Evolutionary conservation across 306 rosid genomes (phyloP), one percentile per base, ranked within the genome.

Genomic region (Crataegus laevigata): DNA sequence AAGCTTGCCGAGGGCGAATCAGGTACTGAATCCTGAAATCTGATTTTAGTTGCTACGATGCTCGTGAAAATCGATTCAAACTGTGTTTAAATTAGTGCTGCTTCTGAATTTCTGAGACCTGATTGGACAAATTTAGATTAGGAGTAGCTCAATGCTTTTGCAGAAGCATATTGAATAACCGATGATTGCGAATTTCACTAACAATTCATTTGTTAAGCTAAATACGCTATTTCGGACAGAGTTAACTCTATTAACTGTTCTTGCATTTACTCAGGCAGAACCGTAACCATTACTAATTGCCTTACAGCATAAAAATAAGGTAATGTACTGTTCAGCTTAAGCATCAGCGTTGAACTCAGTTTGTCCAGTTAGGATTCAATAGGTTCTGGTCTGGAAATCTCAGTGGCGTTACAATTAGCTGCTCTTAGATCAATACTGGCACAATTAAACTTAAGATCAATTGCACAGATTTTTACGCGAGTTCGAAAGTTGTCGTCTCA

Each of bases 1-100:
- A 94, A 92, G 82, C 93, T 94, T 8, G 99, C 99, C n/a, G 99
- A 94, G 82, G 99, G 99, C 22, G 99, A 94, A 83, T 85, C 88
- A 83, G 97, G 98, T 91, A 72, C 25, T 18, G 11, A 17, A 69
- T 40, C 77, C 57, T 69, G 11, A 29, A 66, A 66, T 57, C 26
- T 38, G 36, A 5, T 26, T 25, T 42, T 3, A 21, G 3, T 57
- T 61, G 11, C 32, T 26, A 8, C 19, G 66, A 25, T 34, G 21
- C 66, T 28, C 4, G 15, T 26, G 66, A 61, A 61, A 61, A 1
- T 30, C 42, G n/a, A 63, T 17, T 63, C 14, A 1, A 63, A 8
- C 18, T 63, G 34, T 29, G 11, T 18, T 11, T 25, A 68, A 69
- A 52, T 45, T n/a, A 2, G 70, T 43, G 26, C n/a, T 45, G 68